Percentiles rank a stretch among this genome's conserved stretches.
These are phyloP conservation scores for Fusarium luffae DNA, from an alignment of 2,329 filamentous ascomycete genomes.

Conservation along the genomic window DNA sequence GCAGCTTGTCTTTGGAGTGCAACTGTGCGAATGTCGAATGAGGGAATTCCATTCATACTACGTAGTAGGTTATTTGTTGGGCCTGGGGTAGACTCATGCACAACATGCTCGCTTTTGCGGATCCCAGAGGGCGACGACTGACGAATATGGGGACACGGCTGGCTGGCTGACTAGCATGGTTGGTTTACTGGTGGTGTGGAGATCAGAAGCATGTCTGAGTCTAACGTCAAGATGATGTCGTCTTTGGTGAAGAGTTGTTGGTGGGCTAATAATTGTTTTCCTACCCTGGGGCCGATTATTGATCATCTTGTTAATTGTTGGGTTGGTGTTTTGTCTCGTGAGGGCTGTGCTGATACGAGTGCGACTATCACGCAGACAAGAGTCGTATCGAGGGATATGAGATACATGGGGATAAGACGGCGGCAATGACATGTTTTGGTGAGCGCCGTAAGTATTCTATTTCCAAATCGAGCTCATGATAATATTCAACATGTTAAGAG, in stretches of 20 bases:
- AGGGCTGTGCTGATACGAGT: conserved; percentile 28
- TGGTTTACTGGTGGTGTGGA: conserved; percentile 32
- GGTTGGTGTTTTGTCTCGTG: conserved; percentile 19
- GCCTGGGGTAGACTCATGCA: conserved; percentile 34
- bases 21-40: neutral
- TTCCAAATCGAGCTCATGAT: neutral
- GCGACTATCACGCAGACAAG: conserved; percentile 8
- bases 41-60: conserved; percentile 16
- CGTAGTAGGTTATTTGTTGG: conserved; percentile 33
- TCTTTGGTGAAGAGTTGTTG: conserved; percentile 1
- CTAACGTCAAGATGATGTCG: conserved; percentile 37
- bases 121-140: conserved; percentile 17
- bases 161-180: conserved; percentile 1
- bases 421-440: neutral
- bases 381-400: conserved; percentile 2
- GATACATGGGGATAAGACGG: neutral
- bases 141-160: conserved; percentile 7
- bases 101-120: conserved; percentile 41
- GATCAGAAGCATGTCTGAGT: conserved; percentile 26
- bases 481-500: neutral
- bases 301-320: conserved; percentile 8
- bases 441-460: neutral
- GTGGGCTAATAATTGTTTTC: conserved; percentile 1
- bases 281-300: conserved; percentile 28
- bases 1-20: conserved; percentile 1